Evolutionary conservation across 306 rosid species (phyloP), one percentile per base, ranked within the genome.

Genomic region (Erythrophleum fordii): DNA sequence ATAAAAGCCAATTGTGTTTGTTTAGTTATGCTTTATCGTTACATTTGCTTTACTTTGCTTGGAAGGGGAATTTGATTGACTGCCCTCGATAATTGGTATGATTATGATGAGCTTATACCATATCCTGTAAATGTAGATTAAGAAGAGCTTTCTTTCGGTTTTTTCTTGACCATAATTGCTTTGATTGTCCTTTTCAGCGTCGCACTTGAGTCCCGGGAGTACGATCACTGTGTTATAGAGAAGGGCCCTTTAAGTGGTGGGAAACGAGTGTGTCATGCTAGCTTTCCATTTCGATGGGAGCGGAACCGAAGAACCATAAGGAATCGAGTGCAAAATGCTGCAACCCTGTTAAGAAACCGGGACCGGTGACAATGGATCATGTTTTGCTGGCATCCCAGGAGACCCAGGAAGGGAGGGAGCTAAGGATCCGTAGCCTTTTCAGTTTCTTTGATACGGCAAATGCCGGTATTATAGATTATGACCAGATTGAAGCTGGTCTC

Each of bases 401-500:
- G 79, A 86, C 87, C 62, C 84, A 80, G 84, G 94, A 89, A 70
- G 85, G 83, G 70, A 86, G 97, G 69, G 97, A 91, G 13, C 28
- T 81, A 6, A 78, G 92, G 65, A 78, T 87, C 58, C 88, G 87
- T 7, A 72, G 84, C 39, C 91, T 91, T 5, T 91, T 91, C 59
- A 75, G 65, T 70, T 86, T 86, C 87, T 91, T 91, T 76, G 97
- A 91, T 73, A 80, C 87, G 16, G 53, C 77, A 1, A 84, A 84
- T 44, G 25, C 90, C 44, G 78, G 34, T 91, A 92, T 8, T 85
- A 61, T 91, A 78, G 92, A 89, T 65, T 84, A 78, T 76, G 69
- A 90, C 14, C 86, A 81, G 83, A 89, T 91, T 79, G 94, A 91
- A 85, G 79, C 87, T 20, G 97, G 92, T 11, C 78, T 91, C 2